A percentile compares a stretch with the other conserved stretches of the same genome.
Evolutionary conservation across 2,329 filamentous ascomycete species (phyloP).

Genomic region (Claviceps sorghi): DNA sequence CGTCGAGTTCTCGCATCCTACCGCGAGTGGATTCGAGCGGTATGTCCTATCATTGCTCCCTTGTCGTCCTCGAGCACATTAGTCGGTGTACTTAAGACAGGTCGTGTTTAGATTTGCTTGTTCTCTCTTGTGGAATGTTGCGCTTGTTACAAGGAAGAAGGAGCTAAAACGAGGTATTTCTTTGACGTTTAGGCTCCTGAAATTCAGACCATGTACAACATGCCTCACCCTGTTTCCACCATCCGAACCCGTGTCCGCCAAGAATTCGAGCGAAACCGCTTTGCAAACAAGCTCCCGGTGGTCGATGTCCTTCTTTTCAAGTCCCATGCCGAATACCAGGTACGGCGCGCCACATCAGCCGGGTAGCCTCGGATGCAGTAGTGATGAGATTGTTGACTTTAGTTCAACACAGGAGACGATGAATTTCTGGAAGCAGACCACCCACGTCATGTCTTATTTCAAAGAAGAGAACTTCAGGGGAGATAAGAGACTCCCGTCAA

Average conservation of each 20-base stretch:
- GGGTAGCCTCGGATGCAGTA: not conserved
- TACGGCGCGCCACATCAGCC: slow-evolving; percentile 30
- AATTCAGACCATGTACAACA: slow-evolving; percentile 92
- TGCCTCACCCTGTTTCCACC: slow-evolving; percentile 73
- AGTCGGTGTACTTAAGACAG: not conserved
- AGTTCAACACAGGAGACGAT: slow-evolving; percentile 61
- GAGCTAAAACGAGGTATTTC: slow-evolving; percentile 1
- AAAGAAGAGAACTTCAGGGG: slow-evolving; percentile 66
- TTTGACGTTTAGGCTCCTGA: slow-evolving; percentile 59
- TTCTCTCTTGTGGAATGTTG: not conserved
- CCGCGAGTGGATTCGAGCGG: slow-evolving; percentile 89
- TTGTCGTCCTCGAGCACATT: not conserved
- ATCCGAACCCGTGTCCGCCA: slow-evolving; percentile 90
- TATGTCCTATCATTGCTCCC: slow-evolving; percentile 37
- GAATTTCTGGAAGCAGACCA: slow-evolving; percentile 98
- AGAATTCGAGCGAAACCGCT: slow-evolving; percentile 93
- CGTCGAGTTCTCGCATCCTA: slow-evolving; percentile 77
- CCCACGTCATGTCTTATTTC: slow-evolving; percentile 95
- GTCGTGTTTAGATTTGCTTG: not conserved
- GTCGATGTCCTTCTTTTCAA: slow-evolving; percentile 85
- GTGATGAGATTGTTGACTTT: not conserved
- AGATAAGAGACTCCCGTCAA: slow-evolving; percentile 64
- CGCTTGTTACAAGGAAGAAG: not conserved
- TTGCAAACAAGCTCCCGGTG: slow-evolving; percentile 73
- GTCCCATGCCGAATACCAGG: slow-evolving; percentile 89